These are phyloP conservation scores for Allium cepa DNA, from an alignment of 106 monocot species.

Conservation along the genomic window DNA sequence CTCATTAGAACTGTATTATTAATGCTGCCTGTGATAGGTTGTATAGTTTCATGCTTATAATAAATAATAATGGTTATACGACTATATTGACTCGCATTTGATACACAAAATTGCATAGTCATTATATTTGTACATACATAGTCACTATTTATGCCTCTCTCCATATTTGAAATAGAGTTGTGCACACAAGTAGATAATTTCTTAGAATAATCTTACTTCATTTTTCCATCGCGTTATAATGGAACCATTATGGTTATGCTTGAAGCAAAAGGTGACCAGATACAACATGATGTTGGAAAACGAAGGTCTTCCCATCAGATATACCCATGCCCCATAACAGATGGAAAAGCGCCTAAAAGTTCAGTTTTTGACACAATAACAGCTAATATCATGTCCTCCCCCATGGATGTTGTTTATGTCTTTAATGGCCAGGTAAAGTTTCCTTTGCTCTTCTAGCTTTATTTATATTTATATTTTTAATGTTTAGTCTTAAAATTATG, in stretches of 20 bases:
- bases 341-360: conserved; percentile 97
- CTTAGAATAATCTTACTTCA: no score
- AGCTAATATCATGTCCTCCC: conserved; percentile 57
- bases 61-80: no score
- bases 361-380: conserved; percentile 92
- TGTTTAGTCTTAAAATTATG: background rate
- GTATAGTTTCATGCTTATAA: no score
- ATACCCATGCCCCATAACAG: conserved; percentile 95
- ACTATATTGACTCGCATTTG: no score
- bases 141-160: no score
- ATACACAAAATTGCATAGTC: no score
- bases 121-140: no score
- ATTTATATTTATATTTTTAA: background rate
- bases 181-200: no score
- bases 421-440: conserved; percentile 92
- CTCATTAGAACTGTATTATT: no score
- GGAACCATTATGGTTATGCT: conserved; percentile 96
- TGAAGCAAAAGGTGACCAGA: conserved; percentile 84
- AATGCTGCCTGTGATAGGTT: no score
- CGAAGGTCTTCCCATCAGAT: conserved; percentile 80
- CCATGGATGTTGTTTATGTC: conserved; percentile 70
- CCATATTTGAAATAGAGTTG: no score
- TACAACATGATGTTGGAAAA: conserved; percentile 71
- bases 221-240: conserved; percentile 24
- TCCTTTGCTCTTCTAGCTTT: no score